These are phyloP conservation scores for Calophaca sinica DNA, from an alignment of 306 rosid species.

Conservation along the genomic window DNA sequence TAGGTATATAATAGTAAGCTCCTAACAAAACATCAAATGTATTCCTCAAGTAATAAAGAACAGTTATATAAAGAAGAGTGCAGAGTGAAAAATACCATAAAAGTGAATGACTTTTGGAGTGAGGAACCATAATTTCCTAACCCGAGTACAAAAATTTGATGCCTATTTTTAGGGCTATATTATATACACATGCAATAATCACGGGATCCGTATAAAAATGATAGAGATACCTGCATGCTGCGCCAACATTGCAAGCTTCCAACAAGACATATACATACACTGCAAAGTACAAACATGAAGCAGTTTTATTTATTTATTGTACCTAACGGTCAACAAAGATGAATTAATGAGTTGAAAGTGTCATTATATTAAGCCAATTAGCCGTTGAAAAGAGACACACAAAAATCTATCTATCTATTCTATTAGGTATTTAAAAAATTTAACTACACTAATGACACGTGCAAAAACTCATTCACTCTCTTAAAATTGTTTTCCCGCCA, in stretches of 20 bases:
- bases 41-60: slow-evolving; percentile 28
- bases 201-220: background rate
- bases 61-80: slow-evolving; percentile 21
- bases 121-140: slow-evolving; percentile 35
- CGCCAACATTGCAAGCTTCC: slow-evolving; percentile 31
- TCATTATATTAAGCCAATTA: slow-evolving; percentile 5
- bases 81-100: slow-evolving; percentile 29
- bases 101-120: slow-evolving; percentile 35
- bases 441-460: too few relatives aligned
- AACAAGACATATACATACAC: slow-evolving; percentile 20
- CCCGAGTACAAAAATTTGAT: slow-evolving; percentile 1
- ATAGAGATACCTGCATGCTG: slow-evolving; percentile 10
- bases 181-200: background rate
- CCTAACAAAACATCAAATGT: slow-evolving; percentile 18
- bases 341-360: background rate
- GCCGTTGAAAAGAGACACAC: slow-evolving; percentile 39
- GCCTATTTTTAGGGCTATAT: slow-evolving; percentile 28
- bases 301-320: background rate
- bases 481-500: too few relatives aligned
- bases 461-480: too few relatives aligned
- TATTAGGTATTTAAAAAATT: too few relatives aligned
- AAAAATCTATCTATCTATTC: too few relatives aligned
- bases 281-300: background rate
- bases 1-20: slow-evolving; percentile 10
- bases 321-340: background rate